Conservation (phyloP, 768 basidiomycete species). For the Suillus americanus region DNA sequence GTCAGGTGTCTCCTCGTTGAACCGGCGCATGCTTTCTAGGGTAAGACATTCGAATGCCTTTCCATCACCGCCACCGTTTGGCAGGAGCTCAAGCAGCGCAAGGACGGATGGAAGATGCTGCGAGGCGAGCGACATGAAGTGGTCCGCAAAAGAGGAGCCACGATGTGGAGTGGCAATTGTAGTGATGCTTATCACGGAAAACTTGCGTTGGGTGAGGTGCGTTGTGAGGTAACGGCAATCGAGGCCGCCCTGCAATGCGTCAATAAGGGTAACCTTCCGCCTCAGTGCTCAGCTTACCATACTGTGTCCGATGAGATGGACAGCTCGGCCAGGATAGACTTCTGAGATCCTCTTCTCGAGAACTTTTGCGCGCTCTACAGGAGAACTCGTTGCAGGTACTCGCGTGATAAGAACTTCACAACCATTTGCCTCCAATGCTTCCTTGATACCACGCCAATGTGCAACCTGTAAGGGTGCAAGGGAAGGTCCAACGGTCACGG, state of each 20-base stretch:
- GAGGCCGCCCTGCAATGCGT: slow-evolving; percentile 73
- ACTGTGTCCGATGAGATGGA: slow-evolving; percentile 89
- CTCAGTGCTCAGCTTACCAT: slow-evolving; percentile 48
- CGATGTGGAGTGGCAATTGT: slow-evolving; percentile 95
- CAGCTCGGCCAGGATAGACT: slow-evolving; percentile 75
- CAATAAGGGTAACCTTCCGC: not conserved
- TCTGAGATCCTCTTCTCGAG: slow-evolving; percentile 81
- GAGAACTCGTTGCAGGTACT: slow-evolving; percentile 90
- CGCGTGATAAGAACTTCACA: slow-evolving; percentile 89
- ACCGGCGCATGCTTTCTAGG: slow-evolving; percentile 77
- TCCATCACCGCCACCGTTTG: slow-evolving; percentile 93
- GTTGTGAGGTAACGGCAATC: slow-evolving; percentile 91
- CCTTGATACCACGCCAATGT: slow-evolving; percentile 96
- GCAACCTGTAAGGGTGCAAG: slow-evolving; percentile 83
- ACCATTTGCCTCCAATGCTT: slow-evolving; percentile 87
- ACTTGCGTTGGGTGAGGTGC: slow-evolving; percentile 72
- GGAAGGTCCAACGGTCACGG: slow-evolving; percentile 72
- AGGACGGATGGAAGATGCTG: slow-evolving; percentile 68
- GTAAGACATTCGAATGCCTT: slow-evolving; percentile 91
- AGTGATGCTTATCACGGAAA: slow-evolving; percentile 83
- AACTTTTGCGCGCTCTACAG: slow-evolving; percentile 85
- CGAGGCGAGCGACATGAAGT: slow-evolving; percentile 76
- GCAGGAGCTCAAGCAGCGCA: slow-evolving; percentile 75
- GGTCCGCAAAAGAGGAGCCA: slow-evolving; percentile 91
- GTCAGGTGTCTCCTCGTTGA: slow-evolving; percentile 87